A percentile compares a stretch with the other conserved stretches of the same genome.
These are phyloP conservation scores for Vitis cinerea DNA, from an alignment of 164 flowering plant species.

Conservation along the genomic window DNA sequence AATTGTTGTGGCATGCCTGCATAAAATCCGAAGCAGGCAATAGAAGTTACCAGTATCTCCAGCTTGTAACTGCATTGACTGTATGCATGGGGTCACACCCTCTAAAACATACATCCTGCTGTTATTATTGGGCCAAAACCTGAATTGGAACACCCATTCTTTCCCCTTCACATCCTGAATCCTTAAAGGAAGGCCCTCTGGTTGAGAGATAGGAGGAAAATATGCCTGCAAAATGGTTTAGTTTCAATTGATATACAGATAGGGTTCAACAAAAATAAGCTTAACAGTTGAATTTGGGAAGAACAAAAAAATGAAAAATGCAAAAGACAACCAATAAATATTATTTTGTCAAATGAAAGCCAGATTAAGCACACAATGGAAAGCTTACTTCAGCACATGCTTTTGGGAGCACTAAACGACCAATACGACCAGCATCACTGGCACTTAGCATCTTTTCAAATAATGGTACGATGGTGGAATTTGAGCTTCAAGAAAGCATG, in stretches of 20 bases:
- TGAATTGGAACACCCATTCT: conserved; percentile 63
- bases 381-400: conserved; percentile 69
- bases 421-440: conserved; percentile 76
- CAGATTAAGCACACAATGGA: background rate
- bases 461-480: conserved; percentile 56
- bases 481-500: conserved; percentile 33
- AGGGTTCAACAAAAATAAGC: background rate
- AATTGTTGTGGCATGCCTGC: too few species aligned
- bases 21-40: background rate
- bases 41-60: conserved; percentile 53
- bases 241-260: background rate
- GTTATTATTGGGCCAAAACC: conserved; percentile 69
- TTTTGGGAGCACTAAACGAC: conserved; percentile 70
- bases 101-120: conserved; percentile 69
- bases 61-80: conserved; percentile 67
- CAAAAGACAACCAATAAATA: too few species aligned
- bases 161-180: conserved; percentile 62
- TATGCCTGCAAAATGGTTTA: conserved; percentile 34
- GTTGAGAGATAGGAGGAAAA: conserved; percentile 62
- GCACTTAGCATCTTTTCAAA: conserved; percentile 75
- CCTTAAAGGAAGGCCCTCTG: conserved; percentile 59
- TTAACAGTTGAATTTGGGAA: too few species aligned
- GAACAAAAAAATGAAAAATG: too few species aligned
- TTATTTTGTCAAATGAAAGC: background rate
- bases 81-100: conserved; percentile 70